A percentile compares a stretch with the other conserved stretches of the same genome.
Conservation (phyloP, 805 yeast genomes). For the Candida golubevii region DNA sequence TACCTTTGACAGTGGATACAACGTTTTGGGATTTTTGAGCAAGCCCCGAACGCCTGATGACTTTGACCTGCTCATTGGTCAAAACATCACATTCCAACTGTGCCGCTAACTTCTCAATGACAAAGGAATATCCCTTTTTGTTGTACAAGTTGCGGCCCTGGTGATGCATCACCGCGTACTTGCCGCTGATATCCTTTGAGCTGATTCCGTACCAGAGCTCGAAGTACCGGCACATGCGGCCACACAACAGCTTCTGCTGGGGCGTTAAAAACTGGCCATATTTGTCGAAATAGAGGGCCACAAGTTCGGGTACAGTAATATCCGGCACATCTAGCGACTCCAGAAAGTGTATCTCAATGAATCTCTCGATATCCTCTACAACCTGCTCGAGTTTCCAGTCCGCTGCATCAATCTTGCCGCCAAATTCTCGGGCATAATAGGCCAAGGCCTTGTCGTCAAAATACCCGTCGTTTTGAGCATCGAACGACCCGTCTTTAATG, state of each 20-base stretch:
- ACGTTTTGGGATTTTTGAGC: conserved; percentile 16
- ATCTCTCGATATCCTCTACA: conserved; percentile 54
- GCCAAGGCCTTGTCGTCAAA: conserved; percentile 45
- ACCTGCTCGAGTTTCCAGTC: conserved; percentile 31
- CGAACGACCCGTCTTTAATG: conserved; percentile 18
- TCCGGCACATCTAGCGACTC: conserved; percentile 48
- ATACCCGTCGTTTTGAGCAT: conserved; percentile 28
- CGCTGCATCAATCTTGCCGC: conserved; percentile 32
- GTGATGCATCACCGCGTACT: conserved; percentile 62
- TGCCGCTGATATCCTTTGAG: conserved; percentile 63
- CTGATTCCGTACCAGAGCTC: conserved; percentile 83
- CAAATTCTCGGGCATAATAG: conserved; percentile 22
- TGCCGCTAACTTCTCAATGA: conserved; percentile 41
- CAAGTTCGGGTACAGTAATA: conserved; percentile 47
- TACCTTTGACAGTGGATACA: conserved; percentile 33
- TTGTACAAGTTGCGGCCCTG: conserved; percentile 78
- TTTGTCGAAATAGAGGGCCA: conserved; percentile 42
- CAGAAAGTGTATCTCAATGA: conserved; percentile 52
- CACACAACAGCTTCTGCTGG: conserved; percentile 48
- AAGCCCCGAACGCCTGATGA: conserved; percentile 29
- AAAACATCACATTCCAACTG: conserved; percentile 33
- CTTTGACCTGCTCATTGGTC: conserved; percentile 39
- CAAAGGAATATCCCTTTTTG: conserved; percentile 50
- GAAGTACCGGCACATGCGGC: conserved; percentile 49
- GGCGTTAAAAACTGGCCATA: conserved; percentile 45